A percentile compares a stretch with the other conserved stretches of the same genome.
These are phyloP conservation scores for Pythium dissimile DNA, from an alignment of 352 stramenopile species.

Conservation along the genomic window DNA sequence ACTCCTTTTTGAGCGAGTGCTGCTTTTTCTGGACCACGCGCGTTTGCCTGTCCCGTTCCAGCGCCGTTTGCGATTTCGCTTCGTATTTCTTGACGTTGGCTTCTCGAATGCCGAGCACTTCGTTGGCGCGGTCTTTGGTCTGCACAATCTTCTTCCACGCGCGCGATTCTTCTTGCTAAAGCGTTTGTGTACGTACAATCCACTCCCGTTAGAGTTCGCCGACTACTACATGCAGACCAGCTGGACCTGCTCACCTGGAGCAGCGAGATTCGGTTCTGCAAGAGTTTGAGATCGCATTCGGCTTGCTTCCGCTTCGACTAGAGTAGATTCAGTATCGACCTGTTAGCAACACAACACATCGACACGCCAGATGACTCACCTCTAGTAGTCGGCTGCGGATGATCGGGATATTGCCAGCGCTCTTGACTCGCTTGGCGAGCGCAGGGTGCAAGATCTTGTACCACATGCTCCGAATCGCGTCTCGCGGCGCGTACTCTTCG, in stretches of 20 bases:
- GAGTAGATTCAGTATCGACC: too few species aligned
- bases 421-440: conserved; percentile 32
- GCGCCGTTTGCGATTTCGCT: conserved; percentile 38
- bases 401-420: conserved; percentile 40
- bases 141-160: conserved; percentile 81
- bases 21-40: conserved; percentile 53
- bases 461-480: conserved; percentile 54
- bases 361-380: too few species aligned
- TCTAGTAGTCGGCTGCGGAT: conserved; percentile 51
- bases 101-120: conserved; percentile 61
- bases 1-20: conserved; percentile 61
- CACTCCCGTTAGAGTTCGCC: too few species aligned
- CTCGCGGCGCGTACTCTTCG: conserved; percentile 48
- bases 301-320: conserved; percentile 72
- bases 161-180: conserved; percentile 65
- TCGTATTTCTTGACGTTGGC: conserved; percentile 47
- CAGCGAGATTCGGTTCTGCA: conserved; percentile 68
- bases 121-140: conserved; percentile 67
- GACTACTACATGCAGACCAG: background rate
- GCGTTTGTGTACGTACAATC: background rate
- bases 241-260: conserved; percentile 36
- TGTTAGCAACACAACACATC: too few species aligned
- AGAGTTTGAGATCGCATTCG: conserved; percentile 65
- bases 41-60: conserved; percentile 41
- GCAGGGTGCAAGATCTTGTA: conserved; percentile 33